These are phyloP conservation scores for Epichloe amarillans DNA, from an alignment of 2,329 filamentous ascomycete genomes.

Conservation along the genomic window DNA sequence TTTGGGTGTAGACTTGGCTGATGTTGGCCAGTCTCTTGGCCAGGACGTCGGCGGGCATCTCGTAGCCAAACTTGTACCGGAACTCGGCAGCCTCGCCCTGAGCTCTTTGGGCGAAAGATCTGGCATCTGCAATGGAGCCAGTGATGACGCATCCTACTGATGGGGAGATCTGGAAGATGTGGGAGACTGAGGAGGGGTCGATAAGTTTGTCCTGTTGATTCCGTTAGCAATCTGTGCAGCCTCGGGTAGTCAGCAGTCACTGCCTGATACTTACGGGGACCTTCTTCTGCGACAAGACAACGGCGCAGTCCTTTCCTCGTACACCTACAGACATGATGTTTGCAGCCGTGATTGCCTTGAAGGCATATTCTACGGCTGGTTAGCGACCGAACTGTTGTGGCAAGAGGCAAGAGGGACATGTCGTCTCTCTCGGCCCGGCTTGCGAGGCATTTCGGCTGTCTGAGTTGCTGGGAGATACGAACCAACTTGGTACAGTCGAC, in stretches of 20 bases:
- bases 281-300: conserved; percentile 98
- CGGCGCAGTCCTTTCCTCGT: conserved; percentile 90
- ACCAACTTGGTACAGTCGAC: conserved; percentile 99
- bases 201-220: conserved; percentile 83
- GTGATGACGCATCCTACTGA: conserved; percentile 98
- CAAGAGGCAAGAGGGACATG: neutral
- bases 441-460: no score
- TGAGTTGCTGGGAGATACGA: conserved; percentile 27
- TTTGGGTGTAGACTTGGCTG: conserved; percentile 97
- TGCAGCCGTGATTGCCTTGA: conserved; percentile 98
- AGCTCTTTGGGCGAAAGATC: conserved; percentile 83
- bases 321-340: conserved; percentile 98
- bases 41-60: conserved; percentile 96
- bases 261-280: conserved; percentile 60
- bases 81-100: conserved; percentile 96
- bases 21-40: conserved; percentile 97
- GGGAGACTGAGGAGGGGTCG: conserved; percentile 89
- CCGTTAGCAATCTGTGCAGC: neutral
- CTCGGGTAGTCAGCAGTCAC: neutral
- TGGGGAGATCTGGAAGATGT: conserved; percentile 93
- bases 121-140: conserved; percentile 92
- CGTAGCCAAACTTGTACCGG: conserved; percentile 96
- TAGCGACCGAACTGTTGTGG: neutral
- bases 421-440: neutral
- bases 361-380: conserved; percentile 75